These are phyloP conservation scores for Blastobotrys indianensis DNA, from an alignment of 1,139 yeast species.

Conservation along the genomic window DNA sequence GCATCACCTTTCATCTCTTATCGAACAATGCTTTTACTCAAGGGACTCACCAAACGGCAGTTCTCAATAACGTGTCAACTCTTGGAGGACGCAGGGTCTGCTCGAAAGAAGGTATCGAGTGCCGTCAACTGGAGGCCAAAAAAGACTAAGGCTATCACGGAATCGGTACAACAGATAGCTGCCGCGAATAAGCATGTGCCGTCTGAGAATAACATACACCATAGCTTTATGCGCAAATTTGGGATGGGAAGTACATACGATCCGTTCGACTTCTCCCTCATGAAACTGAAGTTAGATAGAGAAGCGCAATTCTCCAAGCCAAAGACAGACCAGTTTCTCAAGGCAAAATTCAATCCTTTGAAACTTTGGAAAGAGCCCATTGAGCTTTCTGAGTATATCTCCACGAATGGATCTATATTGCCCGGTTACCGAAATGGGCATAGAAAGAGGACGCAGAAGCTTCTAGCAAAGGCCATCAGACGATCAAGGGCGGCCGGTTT, in stretches of 20 bases:
- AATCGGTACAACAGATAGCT: slow-evolving; percentile 3
- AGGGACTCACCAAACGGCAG: too few relatives aligned
- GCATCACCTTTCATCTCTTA: too few relatives aligned
- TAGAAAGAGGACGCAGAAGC: slow-evolving; percentile 51
- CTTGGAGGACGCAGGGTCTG: too few relatives aligned
- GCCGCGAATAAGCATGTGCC: not conserved
- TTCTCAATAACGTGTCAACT: too few relatives aligned
- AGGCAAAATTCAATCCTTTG: slow-evolving; percentile 27
- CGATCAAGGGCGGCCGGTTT: slow-evolving; percentile 67
- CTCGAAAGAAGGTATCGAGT: too few relatives aligned
- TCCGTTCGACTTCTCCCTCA: slow-evolving; percentile 29
- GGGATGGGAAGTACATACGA: slow-evolving; percentile 27
- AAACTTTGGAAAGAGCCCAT: slow-evolving; percentile 40
- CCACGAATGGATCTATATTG: slow-evolving; percentile 59
- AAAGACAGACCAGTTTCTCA: slow-evolving; percentile 22
- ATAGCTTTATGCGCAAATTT: slow-evolving; percentile 23
- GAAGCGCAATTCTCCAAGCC: slow-evolving; percentile 22
- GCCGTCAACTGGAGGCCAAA: too few relatives aligned
- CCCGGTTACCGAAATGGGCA: slow-evolving; percentile 57
- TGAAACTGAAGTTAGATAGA: slow-evolving; percentile 22
- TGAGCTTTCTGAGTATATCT: slow-evolving; percentile 50
- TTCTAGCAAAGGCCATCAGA: slow-evolving; percentile 57
- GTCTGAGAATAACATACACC: slow-evolving; percentile 21
- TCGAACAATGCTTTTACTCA: too few relatives aligned
- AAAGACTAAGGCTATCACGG: slow-evolving; percentile 1